Base-by-base conservation (phyloP, 495 filamentous ascomycete species). In the Elasticomyces elasticus region DNA sequence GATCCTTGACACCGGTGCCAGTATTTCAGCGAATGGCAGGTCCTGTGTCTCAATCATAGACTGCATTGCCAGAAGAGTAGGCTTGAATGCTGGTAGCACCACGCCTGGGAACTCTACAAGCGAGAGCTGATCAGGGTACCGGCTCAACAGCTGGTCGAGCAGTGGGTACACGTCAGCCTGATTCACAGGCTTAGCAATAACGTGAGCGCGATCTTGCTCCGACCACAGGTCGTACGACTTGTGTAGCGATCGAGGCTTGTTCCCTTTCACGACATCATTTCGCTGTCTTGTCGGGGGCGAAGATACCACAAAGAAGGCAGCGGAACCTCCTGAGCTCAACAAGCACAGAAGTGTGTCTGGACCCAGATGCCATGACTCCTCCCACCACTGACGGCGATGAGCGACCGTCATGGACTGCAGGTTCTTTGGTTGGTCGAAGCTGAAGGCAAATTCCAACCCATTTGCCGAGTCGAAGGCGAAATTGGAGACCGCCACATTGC, bases 51-150 rank as follows among this genome's bases (percentile, higher is more conserved):
- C 56, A 63, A 31, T 76, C 68, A 86, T 82, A 1, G 66, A 59
- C 58, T 88, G 80, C 0, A 90, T 68, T 6, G 80, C 82, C 55
- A 70, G 66, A n/a, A 89, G 67, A 0, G 81, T 83, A 19, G 81
- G 77, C 38, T 80, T 69, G 60, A 90, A 90, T 1, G 84, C 74
- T 0, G 79, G 73, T 12, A 87, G 72, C 1, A 89, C 69, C 3
- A 90, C 69, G 9, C 79, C 80, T 0, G 84, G 84, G 51, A 89
- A 87, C 54, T 89, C 86, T 0, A 87, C 74, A 9, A 88, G 68
- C 73, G 40, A 54, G 24, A 41, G 10, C 13, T 40, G 47, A 27
- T 5, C 41, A 30, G 17, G 38, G 22, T 25, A 15, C 1, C 42
- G 15, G 12, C 31, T 17, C 1, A 26, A 17, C 26, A 38, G 17